Base-by-base conservation (phyloP, 2,329 filamentous ascomycete species). In the Aotearoamyces nothofagi region DNA sequence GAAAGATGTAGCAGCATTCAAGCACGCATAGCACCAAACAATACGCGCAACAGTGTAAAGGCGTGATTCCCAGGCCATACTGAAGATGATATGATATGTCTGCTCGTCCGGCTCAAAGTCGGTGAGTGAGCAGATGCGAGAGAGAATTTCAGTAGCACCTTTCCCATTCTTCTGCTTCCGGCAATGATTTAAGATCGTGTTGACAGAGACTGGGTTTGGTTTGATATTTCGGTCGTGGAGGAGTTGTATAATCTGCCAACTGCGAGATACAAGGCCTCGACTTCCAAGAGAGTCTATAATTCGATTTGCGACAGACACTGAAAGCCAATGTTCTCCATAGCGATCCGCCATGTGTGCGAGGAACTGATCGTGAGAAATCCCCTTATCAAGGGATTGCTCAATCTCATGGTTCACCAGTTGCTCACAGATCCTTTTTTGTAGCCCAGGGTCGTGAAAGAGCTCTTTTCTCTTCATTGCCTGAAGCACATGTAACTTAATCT, bases 1-100 rank as follows among this genome's bases (percentile, higher is more conserved):
- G 15, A 33, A 33, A 10, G 43, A 54, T 8, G 52, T 51, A 8
- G 26, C 22, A 6, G 43, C 44, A 10, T 47, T 29, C 32, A 61
- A 45, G 36, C 59, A 62, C 5, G 58, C 55, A 42, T 60, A 60
- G 35, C 48, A 47, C 60, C 60, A 64, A 5, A 63, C 34, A 6
- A 62, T 56, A 8, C 54, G 54, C 28, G 52, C 55, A 8, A 56
- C 40, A 30, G 61, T 63, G 35, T 54, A 55, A 19, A 44, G 38
- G 13, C 43, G 43, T 24, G 33, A 35, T 12, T 43, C 43, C 47
- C 50, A 58, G 5, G 57, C 57, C n/a, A 50, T 39, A 11, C 49
- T 32, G 29, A 63, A 62, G 10, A 64, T 44, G 9, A 43, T 39
- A 15, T 54, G 45, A 33, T 50, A 54, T 2, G 46, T 50, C 10